Evolutionary conservation across 495 filamentous ascomycete species (phyloP).

Genomic region (Saxispiralis lemnorum): DNA sequence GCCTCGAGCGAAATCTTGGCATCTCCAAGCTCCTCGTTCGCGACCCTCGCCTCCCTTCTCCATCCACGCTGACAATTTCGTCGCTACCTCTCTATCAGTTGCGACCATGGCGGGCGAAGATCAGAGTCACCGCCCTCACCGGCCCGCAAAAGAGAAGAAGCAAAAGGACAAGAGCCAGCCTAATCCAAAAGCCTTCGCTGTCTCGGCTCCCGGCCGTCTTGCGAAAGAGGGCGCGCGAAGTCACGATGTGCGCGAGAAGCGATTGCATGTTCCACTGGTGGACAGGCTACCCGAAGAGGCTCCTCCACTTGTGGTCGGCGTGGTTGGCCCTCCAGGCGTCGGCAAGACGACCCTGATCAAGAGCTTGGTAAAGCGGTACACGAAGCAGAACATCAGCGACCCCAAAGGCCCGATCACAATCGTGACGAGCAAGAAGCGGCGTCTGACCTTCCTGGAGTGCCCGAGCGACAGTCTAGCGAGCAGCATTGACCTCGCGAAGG

Average conservation of each 20-base stretch:
- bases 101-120: conserved; percentile 45
- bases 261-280: conserved; percentile 85
- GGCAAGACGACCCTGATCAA: conserved; percentile 71
- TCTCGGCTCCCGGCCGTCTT: conserved; percentile 67
- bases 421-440: conserved; percentile 80
- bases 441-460: conserved; percentile 90
- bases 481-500: conserved; percentile 90
- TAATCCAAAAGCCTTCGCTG: conserved; percentile 88
- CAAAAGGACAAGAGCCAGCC: conserved; percentile 40
- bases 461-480: conserved; percentile 79
- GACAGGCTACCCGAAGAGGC: conserved; percentile 90
- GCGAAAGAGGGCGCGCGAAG: conserved; percentile 72
- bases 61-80: too few relatives aligned
- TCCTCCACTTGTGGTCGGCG: conserved; percentile 76
- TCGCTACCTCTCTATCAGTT: too few relatives aligned
- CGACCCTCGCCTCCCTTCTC: too few relatives aligned
- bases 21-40: neutral
- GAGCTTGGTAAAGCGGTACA: conserved; percentile 81
- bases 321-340: conserved; percentile 84
- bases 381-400: conserved; percentile 80
- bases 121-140: conserved; percentile 72
- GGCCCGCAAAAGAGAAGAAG: conserved; percentile 84
- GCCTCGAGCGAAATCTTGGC: conserved; percentile 3
- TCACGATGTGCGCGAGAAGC: conserved; percentile 92
- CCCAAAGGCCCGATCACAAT: conserved; percentile 85